phyloP scores from a whole-genome alignment of 495 filamentous ascomycete genomes.

The Aspergillus indologenus region DNA sequence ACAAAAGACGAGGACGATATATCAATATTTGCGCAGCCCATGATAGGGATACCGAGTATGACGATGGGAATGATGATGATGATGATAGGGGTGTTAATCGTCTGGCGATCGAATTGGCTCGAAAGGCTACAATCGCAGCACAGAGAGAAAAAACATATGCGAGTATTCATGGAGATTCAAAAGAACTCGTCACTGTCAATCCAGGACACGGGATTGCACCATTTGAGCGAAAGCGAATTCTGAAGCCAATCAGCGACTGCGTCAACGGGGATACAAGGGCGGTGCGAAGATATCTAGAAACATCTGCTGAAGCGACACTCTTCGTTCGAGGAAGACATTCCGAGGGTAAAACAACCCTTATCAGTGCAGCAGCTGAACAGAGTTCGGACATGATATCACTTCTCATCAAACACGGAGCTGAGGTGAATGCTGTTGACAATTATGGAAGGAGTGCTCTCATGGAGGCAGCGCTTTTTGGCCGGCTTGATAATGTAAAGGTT shows the following conservation, averaged over 20 bases:
- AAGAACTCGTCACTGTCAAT: slow-evolving; percentile 11
- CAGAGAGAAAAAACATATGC: slow-evolving; percentile 11
- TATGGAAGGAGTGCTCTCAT: slow-evolving; percentile 16
- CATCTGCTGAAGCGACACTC: slow-evolving; percentile 7
- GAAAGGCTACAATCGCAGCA: slow-evolving; percentile 10
- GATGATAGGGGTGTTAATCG: slow-evolving; percentile 6
- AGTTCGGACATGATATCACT: slow-evolving; percentile 10
- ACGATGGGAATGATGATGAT: slow-evolving; percentile 2
- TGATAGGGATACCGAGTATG: slow-evolving; percentile 6
- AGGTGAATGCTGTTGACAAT: slow-evolving; percentile 12
- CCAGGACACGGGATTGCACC: slow-evolving; percentile 9
- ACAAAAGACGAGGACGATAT: slow-evolving; percentile 15
- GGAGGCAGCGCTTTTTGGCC: slow-evolving; percentile 13
- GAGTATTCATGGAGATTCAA: slow-evolving; percentile 11
- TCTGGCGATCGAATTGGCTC: slow-evolving; percentile 7
- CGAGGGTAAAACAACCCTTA: slow-evolving; percentile 14
- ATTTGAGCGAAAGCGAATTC: slow-evolving; percentile 12
- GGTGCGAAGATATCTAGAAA: slow-evolving; percentile 13
- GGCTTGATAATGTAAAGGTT: slow-evolving; percentile 11
- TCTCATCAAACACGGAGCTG: slow-evolving; percentile 9
- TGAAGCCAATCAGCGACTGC: slow-evolving; percentile 6
- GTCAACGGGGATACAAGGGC: background rate
- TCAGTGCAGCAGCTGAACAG: slow-evolving; percentile 6
- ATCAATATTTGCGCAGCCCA: slow-evolving; percentile 13
- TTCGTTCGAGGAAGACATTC: slow-evolving; percentile 10